These are phyloP conservation scores for Penicillium herquei DNA, from an alignment of 495 filamentous ascomycete genomes.

Conservation along the genomic window DNA sequence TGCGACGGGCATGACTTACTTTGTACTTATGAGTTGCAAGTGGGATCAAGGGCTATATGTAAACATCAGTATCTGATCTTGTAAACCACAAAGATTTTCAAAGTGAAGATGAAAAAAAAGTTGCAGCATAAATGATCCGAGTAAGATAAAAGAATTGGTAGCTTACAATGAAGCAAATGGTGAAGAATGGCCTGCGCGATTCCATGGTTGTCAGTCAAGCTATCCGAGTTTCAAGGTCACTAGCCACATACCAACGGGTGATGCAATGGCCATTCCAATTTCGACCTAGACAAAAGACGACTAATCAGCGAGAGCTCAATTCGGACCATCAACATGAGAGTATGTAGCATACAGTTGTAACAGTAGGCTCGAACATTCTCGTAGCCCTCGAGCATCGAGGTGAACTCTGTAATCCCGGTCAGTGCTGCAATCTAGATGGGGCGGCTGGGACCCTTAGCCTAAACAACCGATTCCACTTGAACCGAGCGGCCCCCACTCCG, in stretches of 20 bases:
- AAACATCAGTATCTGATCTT: not conserved
- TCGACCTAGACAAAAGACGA: constrained; percentile 31
- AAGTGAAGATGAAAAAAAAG: not conserved
- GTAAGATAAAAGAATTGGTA: not conserved
- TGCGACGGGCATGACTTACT: constrained; percentile 18
- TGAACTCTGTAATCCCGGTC: constrained; percentile 42
- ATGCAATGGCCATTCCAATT: constrained; percentile 53
- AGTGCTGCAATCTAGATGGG: constrained; percentile 9
- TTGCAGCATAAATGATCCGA: not conserved
- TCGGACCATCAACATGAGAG: not conserved
- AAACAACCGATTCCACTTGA: constrained; percentile 16
- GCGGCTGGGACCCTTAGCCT: constrained; percentile 6
- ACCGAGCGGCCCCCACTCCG: constrained; percentile 11
- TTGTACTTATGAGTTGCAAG: constrained; percentile 52
- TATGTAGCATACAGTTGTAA: constrained; percentile 46
- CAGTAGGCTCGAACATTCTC: constrained; percentile 54
- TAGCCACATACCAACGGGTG: constrained; percentile 46
- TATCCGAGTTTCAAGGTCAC: not conserved
- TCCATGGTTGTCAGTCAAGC: constrained; percentile 13
- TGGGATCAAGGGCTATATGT: constrained; percentile 45
- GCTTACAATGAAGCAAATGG: constrained; percentile 54
- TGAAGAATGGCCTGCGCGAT: constrained; percentile 49
- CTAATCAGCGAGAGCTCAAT: not conserved
- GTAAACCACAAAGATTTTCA: not conserved
- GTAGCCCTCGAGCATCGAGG: constrained; percentile 52